These are phyloP conservation scores for Ustilago tritici DNA, from an alignment of 1,284 basidiomycete species.

Conservation along the genomic window DNA sequence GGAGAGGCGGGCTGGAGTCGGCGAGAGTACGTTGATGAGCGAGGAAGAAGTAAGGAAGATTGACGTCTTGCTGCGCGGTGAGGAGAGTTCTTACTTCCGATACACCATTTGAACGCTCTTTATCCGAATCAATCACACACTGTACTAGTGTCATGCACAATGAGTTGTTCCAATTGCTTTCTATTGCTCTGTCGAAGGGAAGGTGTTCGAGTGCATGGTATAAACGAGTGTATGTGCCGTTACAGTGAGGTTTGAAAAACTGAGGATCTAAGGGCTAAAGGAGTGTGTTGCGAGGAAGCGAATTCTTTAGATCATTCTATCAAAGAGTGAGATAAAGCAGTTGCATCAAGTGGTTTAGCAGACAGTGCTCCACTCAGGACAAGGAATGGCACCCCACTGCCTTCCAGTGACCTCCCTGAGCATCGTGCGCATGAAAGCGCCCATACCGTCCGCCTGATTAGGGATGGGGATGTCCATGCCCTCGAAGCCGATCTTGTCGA, in stretches of 20 bases:
- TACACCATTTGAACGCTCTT: conserved; percentile 37
- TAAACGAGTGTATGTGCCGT: conserved; percentile 6
- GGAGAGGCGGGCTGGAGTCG: conserved; percentile 1
- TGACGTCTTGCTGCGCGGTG: conserved; percentile 43
- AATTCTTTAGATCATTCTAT: neutral
- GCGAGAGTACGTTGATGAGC: conserved; percentile 1
- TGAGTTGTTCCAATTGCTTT: neutral
- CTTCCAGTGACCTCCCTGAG: conserved; percentile 48
- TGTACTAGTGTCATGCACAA: neutral
- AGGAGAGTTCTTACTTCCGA: conserved; percentile 50
- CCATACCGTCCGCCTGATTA: conserved; percentile 48
- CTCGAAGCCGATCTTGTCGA: conserved; percentile 54
- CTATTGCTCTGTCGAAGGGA: neutral
- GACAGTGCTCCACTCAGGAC: conserved; percentile 51
- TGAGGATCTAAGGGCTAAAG: neutral
- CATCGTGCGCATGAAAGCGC: conserved; percentile 47
- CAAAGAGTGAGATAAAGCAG: neutral
- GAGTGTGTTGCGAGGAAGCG: neutral
- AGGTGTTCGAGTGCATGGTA: neutral
- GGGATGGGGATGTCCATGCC: conserved; percentile 47
- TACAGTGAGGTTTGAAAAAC: neutral
- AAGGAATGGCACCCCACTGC: conserved; percentile 50
- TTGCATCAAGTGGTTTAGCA: conserved; percentile 15
- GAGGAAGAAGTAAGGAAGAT: conserved; percentile 32
- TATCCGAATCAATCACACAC: neutral